phyloP scores from a whole-genome alignment of 441 rosid genomes.

The Pelargonium cotyledonis region DNA sequence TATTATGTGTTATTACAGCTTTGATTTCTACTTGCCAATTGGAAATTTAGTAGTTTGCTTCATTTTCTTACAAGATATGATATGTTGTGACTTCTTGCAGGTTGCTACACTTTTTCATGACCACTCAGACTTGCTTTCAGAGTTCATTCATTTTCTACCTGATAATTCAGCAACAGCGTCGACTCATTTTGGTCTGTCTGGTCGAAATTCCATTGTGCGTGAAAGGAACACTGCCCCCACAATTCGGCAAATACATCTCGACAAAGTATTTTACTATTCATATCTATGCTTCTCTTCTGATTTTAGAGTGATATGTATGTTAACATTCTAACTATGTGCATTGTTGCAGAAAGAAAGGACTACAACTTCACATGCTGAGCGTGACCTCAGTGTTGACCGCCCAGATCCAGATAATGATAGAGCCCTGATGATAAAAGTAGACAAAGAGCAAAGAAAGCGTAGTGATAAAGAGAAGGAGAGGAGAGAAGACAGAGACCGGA shows the following conservation, averaged over 20 bases:
- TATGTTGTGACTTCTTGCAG: conserved; percentile 32
- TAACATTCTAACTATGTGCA: conserved; percentile 24
- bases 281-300: conserved; percentile 10
- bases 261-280: conserved; percentile 54
- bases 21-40: background rate
- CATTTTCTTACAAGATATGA: background rate
- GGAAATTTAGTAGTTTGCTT: background rate
- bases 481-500: conserved; percentile 63
- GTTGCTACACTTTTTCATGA: conserved; percentile 78
- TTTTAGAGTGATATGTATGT: conserved; percentile 17
- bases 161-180: conserved; percentile 69
- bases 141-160: conserved; percentile 86
- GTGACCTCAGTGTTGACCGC: conserved; percentile 51
- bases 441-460: conserved; percentile 62
- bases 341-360: conserved; percentile 65
- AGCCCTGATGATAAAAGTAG: conserved; percentile 36
- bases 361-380: conserved; percentile 41
- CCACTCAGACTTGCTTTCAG: conserved; percentile 78
- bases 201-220: conserved; percentile 47
- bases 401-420: conserved; percentile 57
- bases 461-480: conserved; percentile 66
- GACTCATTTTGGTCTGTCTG: conserved; percentile 36
- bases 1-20: conserved; percentile 2
- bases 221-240: conserved; percentile 62
- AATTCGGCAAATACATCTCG: conserved; percentile 43